Conservation (phyloP, 495 filamentous ascomycete species). For the Tuber microsphaerosporum region DNA sequence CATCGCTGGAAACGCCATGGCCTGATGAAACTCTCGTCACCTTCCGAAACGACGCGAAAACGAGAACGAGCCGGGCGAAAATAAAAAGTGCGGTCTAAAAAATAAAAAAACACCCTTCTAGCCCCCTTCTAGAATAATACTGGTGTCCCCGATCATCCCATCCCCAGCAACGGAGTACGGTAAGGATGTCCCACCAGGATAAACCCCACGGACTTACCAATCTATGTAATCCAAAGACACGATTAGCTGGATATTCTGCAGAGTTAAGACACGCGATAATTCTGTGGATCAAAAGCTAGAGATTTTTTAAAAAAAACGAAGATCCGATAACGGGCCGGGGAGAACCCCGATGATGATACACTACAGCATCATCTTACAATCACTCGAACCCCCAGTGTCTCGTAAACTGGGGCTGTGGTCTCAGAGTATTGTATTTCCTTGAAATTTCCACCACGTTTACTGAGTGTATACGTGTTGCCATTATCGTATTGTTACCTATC, state of each 20-base stretch:
- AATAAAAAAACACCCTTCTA: background rate
- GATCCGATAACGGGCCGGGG: background rate
- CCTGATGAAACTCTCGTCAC: background rate
- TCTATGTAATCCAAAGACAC: background rate
- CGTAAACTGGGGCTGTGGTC: background rate
- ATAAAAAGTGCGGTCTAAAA: background rate
- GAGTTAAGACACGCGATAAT: background rate
- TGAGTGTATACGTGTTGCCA: background rate
- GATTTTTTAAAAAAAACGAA: background rate
- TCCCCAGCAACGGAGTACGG: background rate
- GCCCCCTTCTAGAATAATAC: background rate
- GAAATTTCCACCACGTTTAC: slow-evolving; percentile 3
- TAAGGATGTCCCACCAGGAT: background rate
- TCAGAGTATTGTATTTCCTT: background rate
- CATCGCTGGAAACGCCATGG: background rate
- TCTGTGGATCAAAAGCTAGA: background rate
- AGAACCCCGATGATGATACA: background rate
- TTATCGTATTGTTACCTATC: background rate
- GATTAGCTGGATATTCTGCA: background rate
- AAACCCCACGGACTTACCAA: background rate
- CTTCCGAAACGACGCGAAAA: background rate
- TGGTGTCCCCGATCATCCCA: background rate
- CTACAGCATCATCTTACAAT: background rate
- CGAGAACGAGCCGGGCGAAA: background rate
- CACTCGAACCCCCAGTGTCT: background rate